Base-by-base conservation (phyloP, 2,329 filamentous ascomycete genomes). In the Byssothecium circinans region DNA sequence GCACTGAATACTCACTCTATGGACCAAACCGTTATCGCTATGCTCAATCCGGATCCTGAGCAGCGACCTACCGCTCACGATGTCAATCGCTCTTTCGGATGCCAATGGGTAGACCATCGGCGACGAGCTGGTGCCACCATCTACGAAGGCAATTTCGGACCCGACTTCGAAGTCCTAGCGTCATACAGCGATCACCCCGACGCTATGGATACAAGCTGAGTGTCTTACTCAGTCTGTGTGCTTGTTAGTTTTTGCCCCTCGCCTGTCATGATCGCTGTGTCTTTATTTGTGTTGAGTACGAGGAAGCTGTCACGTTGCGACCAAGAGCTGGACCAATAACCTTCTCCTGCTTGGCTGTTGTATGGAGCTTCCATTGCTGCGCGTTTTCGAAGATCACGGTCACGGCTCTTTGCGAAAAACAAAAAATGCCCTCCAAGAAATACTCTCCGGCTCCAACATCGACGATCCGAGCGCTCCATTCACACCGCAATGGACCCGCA, bases 91-190 rank as follows among this genome's bases (percentile, higher is more conserved):
- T 81, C 85, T 1, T 83, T 85, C 40, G 89, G 90, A 19, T 80
- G 96, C 43, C 81, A 80, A 52, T 99, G 94, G 88, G 87, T 95
- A 25, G 81, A 85, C 45, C 75, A 78, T 41, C 85, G 91, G 53
- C 85, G 91, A 45, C 85, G 87, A 45, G 89, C 91, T 10, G 89
- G 91, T 36, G 94, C 94, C n/a, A 96, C 91, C 0, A 85, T 99
- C 43, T 99, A 88, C 61, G 94, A 99, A 74, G 94, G 94, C 53
- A 94, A 89, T 68, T 99, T 91, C 88, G 94, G 94, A 3, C 92
- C 92, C 25, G 81, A 81, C 19, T 85, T 85, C 54, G 81, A 85
- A 53, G 75, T 84, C 74, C 84, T 45, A 58, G 57, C 43, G 58
- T 56, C 74, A 76, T 72, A 35, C 47, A 54, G 17, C 15, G 57